Evolutionary conservation across 306 rosid species (phyloP).

Genomic region (Geum urbanum): DNA sequence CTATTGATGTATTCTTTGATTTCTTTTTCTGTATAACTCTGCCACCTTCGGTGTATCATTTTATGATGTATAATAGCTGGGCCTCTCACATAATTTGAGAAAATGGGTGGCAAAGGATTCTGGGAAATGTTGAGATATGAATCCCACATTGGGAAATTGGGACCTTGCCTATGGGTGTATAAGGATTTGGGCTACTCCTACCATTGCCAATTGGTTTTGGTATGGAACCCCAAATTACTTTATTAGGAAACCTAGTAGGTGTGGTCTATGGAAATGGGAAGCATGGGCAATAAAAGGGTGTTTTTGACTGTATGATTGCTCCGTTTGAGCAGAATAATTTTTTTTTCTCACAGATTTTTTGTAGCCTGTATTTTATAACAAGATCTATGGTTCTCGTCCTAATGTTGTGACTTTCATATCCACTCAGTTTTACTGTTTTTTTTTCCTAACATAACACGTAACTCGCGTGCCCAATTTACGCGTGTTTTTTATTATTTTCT

Average conservation of each 20-base stretch:
- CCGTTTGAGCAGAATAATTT: background rate
- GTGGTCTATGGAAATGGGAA: background rate
- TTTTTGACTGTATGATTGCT: background rate
- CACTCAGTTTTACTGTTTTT: background rate
- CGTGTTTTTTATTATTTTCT: background rate
- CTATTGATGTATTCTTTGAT: background rate
- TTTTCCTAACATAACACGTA: background rate
- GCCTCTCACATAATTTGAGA: no score
- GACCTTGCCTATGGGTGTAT: no score
- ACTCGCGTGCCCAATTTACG: background rate
- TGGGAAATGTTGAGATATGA: no score
- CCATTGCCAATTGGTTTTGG: no score
- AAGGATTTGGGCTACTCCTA: no score
- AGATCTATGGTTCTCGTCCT: background rate
- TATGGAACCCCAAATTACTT: no score
- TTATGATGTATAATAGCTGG: no score
- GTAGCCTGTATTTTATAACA: background rate
- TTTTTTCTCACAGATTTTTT: background rate
- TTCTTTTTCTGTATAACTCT: background rate
- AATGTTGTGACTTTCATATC: background rate
- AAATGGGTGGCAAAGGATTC: background rate
- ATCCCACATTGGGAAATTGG: no score
- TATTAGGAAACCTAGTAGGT: background rate
- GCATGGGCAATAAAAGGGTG: background rate
- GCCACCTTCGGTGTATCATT: background rate